These are phyloP conservation scores for Bidens hawaiensis DNA, from an alignment of 140 eudicot genomes.

Conservation along the genomic window DNA sequence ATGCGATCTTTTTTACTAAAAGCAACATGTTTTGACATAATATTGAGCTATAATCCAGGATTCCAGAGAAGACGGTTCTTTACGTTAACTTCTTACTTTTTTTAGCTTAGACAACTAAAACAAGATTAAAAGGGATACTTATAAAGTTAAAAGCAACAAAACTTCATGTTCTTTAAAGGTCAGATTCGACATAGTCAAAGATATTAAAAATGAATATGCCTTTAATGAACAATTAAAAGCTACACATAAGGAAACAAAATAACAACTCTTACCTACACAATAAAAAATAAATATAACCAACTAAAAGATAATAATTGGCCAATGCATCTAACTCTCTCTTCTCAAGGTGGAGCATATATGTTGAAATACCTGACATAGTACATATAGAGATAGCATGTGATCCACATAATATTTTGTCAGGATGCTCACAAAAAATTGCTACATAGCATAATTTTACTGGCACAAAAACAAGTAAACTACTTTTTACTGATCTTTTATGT, in stretches of 20 bases:
- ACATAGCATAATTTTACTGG: conserved; percentile 3
- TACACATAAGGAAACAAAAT: background rate
- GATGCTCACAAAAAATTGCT: background rate
- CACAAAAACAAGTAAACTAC: background rate
- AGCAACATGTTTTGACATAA: conserved; percentile 13
- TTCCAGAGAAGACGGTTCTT: background rate
- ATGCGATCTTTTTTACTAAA: background rate
- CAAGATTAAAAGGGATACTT: conserved; percentile 1
- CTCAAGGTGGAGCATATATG: conserved; percentile 1
- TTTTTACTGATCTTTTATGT: background rate
- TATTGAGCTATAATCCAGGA: background rate
- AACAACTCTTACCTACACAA: background rate
- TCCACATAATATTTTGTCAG: background rate
- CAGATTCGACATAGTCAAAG: conserved; percentile 9
- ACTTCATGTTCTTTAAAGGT: background rate
- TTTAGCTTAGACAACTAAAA: background rate
- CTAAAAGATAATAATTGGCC: background rate
- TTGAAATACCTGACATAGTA: background rate
- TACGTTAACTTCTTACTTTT: background rate
- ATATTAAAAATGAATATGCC: background rate
- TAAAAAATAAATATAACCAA: background rate
- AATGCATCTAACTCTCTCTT: background rate
- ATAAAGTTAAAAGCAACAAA: background rate
- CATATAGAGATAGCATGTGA: background rate
- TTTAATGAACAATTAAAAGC: background rate